Conservation (phyloP, 768 basidiomycete genomes). For the Termitomyces bulborhizus region DNA sequence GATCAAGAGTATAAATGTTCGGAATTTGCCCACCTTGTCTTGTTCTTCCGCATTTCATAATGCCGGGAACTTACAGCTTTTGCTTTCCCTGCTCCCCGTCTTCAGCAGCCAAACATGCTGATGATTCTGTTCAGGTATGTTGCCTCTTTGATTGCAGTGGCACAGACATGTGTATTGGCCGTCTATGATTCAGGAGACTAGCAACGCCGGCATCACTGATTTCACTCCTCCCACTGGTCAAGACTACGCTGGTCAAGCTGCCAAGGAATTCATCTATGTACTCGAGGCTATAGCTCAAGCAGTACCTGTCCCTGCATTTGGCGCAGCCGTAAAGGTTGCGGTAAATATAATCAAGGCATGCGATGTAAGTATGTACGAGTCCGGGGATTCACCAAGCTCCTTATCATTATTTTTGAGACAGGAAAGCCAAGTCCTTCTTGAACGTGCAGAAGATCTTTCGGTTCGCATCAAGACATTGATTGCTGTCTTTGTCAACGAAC, state of each 20-base stretch:
- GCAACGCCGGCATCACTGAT: background rate
- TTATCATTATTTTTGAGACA: background rate
- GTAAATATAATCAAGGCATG: slow-evolving; percentile 4
- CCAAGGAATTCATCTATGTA: slow-evolving; percentile 1
- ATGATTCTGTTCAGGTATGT: background rate
- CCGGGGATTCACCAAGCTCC: background rate
- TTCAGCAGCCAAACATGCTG: background rate
- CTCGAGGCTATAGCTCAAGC: slow-evolving; percentile 3
- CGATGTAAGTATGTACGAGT: background rate
- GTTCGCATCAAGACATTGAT: slow-evolving; percentile 8
- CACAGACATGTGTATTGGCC: background rate
- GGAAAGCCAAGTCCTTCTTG: slow-evolving; percentile 2
- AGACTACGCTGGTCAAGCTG: slow-evolving; percentile 8
- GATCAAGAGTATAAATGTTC: background rate
- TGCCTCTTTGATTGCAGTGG: background rate
- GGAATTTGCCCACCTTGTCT: background rate
- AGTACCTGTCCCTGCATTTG: slow-evolving; percentile 7
- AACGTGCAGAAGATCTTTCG: slow-evolving; percentile 5
- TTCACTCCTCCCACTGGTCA: background rate
- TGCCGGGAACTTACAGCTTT: background rate
- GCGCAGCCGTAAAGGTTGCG: background rate
- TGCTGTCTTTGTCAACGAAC: slow-evolving; percentile 1
- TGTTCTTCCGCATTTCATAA: background rate
- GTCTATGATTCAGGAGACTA: background rate
- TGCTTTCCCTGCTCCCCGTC: background rate